Base-by-base conservation (phyloP, 345 rosid genomes). In the Nasturtium officinale region DNA sequence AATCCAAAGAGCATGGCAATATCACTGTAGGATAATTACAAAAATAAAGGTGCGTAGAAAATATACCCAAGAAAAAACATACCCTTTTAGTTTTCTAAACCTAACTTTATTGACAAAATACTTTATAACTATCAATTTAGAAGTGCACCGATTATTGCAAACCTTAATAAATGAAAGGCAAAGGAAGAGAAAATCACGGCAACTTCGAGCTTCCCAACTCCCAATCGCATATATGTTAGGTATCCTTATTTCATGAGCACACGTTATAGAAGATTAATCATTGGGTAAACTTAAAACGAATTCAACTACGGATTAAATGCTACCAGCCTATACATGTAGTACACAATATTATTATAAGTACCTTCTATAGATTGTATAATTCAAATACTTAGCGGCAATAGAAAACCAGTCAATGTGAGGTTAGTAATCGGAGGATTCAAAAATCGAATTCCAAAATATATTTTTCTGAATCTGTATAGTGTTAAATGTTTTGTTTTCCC, bases 151-250 rank as follows among this genome's bases (percentile, higher is more conserved):
- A 37, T 48, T 26, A 59, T 50, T 59, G 55, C 56, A 61, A 67
- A 67, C 63, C 74, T 73, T 61, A 38, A 11, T 67, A 38, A 75
- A 51, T 68, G 59, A 61, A 67, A 67, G 67, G 78, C 26, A 26
- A 53, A 23, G 23, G 17, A 21, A 53, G n/a, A 51, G 15, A 20
- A 53, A 11, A 42, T 32, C 23, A 56, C 66, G 65, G 33, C 60
- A 65, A 3, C 77, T 55, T 73, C 42, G 59, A 57, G 25, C 72
- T 50, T 57, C 78, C 59, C 37, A 55, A 28, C 51, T 65, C 29
- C 66, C 20, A 57, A 57, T 37, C 37, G 21, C 28, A 10, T 72
- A 8, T 20, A 5, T 42, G 26, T 20, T 51, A 50, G 32, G 68
- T 60, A 28, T 71, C 6, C 8, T 18, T 4, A 18, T 60, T 5